Percentiles rank a stretch among this genome's conserved stretches.
Evolutionary conservation across 2,329 filamentous ascomycete genomes (phyloP).

Genomic region (Fragosphaeria purpurea): DNA sequence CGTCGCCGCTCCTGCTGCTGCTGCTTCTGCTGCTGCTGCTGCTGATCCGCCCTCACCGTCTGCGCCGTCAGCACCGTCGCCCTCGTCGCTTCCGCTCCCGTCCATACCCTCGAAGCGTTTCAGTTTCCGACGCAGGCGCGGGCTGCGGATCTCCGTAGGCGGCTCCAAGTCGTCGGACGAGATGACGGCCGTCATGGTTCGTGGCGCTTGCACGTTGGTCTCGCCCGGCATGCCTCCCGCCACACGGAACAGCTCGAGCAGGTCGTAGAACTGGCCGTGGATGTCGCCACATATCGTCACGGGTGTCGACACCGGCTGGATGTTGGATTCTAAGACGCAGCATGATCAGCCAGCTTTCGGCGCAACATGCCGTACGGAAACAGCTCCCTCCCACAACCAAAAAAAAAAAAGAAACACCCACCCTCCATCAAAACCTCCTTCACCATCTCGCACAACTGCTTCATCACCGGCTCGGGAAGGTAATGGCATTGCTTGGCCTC

Average conservation of each 20-base stretch:
- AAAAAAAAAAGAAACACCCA: slow-evolving; percentile 23
- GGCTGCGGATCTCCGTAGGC: slow-evolving; percentile 77
- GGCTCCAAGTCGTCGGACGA: slow-evolving; percentile 88
- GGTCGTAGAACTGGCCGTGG: slow-evolving; percentile 96
- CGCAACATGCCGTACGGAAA: too few relatives aligned
- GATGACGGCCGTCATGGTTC: slow-evolving; percentile 63
- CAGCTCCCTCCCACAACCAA: too few relatives aligned
- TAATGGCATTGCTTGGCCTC: slow-evolving; percentile 97
- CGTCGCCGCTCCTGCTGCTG: slow-evolving; percentile 37
- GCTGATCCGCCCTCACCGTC: too few relatives aligned
- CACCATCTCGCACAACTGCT: slow-evolving; percentile 95
- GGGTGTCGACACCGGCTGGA: slow-evolving; percentile 92
- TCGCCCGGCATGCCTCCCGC: slow-evolving; percentile 94
- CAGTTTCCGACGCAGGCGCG: slow-evolving; percentile 78
- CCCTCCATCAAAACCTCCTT: slow-evolving; percentile 99
- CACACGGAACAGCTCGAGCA: slow-evolving; percentile 92
- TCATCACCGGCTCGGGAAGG: slow-evolving; percentile 92
- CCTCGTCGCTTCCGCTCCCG: slow-evolving; percentile 37
- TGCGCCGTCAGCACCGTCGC: slow-evolving; percentile 25
- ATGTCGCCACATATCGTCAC: slow-evolving; percentile 98
- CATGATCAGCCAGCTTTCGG: not conserved
- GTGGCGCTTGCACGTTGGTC: slow-evolving; percentile 56
- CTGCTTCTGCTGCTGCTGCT: slow-evolving; percentile 21
- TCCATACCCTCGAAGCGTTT: slow-evolving; percentile 36
- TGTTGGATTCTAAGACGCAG: slow-evolving; percentile 70